Conservation (phyloP, 768 basidiomycete species). For the Saitozyma podzolica region DNA sequence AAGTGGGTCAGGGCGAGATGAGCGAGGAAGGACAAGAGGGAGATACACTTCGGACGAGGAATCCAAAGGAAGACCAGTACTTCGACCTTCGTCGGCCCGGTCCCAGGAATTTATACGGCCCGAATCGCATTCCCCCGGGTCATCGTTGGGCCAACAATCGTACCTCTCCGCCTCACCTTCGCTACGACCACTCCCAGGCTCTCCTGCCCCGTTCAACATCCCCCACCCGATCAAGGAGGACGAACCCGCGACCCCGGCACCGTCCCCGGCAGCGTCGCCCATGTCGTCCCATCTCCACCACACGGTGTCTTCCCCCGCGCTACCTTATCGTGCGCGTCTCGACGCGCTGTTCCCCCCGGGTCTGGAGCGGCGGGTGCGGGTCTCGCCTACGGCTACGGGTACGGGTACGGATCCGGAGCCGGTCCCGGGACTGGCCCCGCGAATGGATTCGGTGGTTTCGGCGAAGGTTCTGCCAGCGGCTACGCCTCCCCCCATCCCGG, state of each 20-base stretch:
- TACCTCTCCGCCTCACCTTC: conserved; percentile 31
- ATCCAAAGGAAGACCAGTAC: conserved; percentile 7
- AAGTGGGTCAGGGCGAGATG: conserved; percentile 6
- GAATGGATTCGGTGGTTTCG: too few relatives aligned
- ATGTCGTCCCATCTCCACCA: conserved; percentile 38
- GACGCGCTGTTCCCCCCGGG: conserved; percentile 8
- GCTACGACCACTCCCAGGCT: conserved; percentile 4
- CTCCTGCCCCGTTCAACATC: conserved; percentile 17
- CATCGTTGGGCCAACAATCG: conserved; percentile 27
- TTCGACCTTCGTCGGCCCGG: conserved; percentile 36
- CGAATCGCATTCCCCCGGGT: conserved; percentile 24
- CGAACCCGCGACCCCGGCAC: conserved; percentile 32
- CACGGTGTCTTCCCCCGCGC: conserved; percentile 39
- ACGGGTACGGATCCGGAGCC: too few relatives aligned
- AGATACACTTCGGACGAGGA: conserved; percentile 18
- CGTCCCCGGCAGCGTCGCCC: conserved; percentile 26
- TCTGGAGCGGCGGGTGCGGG: background rate
- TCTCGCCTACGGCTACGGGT: background rate
- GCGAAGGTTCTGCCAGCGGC: conserved; percentile 14
- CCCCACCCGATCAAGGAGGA: conserved; percentile 29
- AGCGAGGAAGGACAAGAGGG: conserved; percentile 6
- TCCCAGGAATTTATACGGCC: conserved; percentile 28
- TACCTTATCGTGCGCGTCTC: conserved; percentile 23
- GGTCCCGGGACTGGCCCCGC: too few relatives aligned
- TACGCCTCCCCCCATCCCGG: conserved; percentile 33